Conservation (phyloP, 2,329 filamentous ascomycete genomes). For the Penicillium janthinellum region DNA sequence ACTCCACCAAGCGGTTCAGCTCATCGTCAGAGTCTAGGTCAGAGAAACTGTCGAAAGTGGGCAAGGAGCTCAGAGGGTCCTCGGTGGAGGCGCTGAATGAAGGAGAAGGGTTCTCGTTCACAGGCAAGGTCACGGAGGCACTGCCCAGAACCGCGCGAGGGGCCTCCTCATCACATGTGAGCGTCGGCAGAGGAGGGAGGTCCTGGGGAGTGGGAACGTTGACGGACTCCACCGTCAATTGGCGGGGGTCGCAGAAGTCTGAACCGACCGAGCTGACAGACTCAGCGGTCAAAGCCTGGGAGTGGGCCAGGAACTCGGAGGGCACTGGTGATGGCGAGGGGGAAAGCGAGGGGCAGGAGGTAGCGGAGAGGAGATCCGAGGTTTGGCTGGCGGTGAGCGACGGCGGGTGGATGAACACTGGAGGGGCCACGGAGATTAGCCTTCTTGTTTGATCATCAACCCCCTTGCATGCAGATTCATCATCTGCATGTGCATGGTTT, state of each 20-base stretch:
- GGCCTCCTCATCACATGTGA: slow-evolving; percentile 51
- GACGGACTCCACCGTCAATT: slow-evolving; percentile 71
- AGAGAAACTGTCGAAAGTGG: slow-evolving; percentile 80
- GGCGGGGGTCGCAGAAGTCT: slow-evolving; percentile 88
- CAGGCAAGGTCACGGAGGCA: slow-evolving; percentile 40
- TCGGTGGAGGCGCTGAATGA: slow-evolving; percentile 47
- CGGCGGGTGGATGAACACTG: slow-evolving; percentile 68
- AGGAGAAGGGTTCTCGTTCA: slow-evolving; percentile 41
- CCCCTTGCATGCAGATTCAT: slow-evolving; percentile 15
- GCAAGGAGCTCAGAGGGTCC: slow-evolving; percentile 62
- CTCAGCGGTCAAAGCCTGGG: slow-evolving; percentile 64
- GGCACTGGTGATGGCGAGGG: slow-evolving; percentile 82
- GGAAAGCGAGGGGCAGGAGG: slow-evolving; percentile 78
- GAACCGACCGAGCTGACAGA: slow-evolving; percentile 71
- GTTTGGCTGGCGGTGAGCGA: slow-evolving; percentile 64
- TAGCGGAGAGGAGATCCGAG: slow-evolving; percentile 71
- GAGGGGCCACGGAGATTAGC: slow-evolving; percentile 27
- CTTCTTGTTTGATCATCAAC: slow-evolving; percentile 6
- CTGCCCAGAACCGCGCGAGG: slow-evolving; percentile 40
- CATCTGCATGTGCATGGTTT: slow-evolving; percentile 1
- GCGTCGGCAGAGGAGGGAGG: slow-evolving; percentile 60
- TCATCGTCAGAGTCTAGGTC: slow-evolving; percentile 92
- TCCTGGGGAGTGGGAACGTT: slow-evolving; percentile 55
- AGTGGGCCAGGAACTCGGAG: slow-evolving; percentile 71
- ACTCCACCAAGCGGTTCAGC: slow-evolving; percentile 74